Evolutionary conservation across 768 basidiomycete species (phyloP).

Genomic region (Trametes sanguinea): DNA sequence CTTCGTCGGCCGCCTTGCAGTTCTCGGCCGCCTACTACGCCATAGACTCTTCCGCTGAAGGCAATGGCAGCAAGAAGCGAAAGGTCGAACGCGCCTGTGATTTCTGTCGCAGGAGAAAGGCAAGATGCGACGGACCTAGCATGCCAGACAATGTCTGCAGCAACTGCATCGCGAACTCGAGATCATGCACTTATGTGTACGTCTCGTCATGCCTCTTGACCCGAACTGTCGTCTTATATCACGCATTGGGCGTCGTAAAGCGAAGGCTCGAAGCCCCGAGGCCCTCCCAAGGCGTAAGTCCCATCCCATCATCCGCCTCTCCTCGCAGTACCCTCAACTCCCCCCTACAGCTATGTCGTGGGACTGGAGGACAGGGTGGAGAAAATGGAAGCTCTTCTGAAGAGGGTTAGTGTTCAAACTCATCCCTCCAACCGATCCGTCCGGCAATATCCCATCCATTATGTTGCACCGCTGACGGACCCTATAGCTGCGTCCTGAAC

Average conservation of each 20-base stretch:
- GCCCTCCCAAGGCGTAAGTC: conserved; percentile 43
- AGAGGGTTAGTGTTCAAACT: conserved; percentile 33
- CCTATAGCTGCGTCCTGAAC: conserved; percentile 59
- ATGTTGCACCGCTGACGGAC: conserved; percentile 5
- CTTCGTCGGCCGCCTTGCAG: conserved; percentile 19
- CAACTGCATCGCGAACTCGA: conserved; percentile 37
- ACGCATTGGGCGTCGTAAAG: conserved; percentile 17
- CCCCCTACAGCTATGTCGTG: conserved; percentile 33
- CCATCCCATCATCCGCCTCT: neutral
- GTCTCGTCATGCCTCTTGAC: conserved; percentile 9
- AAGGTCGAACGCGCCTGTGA: conserved; percentile 39
- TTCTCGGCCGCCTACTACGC: conserved; percentile 24
- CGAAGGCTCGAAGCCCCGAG: conserved; percentile 40
- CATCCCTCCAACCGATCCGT: conserved; percentile 29
- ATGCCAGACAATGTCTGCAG: conserved; percentile 40
- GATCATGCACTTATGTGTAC: conserved; percentile 40
- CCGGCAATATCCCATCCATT: conserved; percentile 17
- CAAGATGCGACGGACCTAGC: conserved; percentile 36
- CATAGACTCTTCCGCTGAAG: conserved; percentile 24
- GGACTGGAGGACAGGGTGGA: conserved; percentile 40
- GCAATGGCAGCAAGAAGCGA: conserved; percentile 33
- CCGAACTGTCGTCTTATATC: neutral
- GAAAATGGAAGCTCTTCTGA: conserved; percentile 39
- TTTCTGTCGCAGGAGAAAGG: conserved; percentile 37
- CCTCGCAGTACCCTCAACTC: neutral